Conservation (phyloP, 441 rosid species). For the Euphorbia celastroides region DNA sequence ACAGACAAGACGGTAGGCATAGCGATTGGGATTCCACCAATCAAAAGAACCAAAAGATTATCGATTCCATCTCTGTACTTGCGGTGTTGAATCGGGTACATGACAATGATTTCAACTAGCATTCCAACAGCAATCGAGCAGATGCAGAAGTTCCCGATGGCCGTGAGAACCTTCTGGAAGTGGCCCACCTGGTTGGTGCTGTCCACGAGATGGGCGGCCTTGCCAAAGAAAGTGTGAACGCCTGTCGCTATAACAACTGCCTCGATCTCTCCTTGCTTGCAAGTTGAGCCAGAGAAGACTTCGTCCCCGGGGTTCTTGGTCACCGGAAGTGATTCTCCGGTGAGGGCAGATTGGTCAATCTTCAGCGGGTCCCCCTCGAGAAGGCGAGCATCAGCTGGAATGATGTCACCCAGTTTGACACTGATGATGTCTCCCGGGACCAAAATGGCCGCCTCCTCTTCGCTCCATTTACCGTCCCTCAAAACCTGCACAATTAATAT, state of each 20-base stretch:
- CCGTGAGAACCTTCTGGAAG: slow-evolving; percentile 77
- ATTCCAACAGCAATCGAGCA: slow-evolving; percentile 83
- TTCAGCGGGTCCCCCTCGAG: slow-evolving; percentile 91
- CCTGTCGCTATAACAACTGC: slow-evolving; percentile 91
- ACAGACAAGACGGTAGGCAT: slow-evolving; percentile 91
- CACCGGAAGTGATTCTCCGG: slow-evolving; percentile 89
- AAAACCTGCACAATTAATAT: slow-evolving; percentile 65
- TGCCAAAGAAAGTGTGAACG: slow-evolving; percentile 91
- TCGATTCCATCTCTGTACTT: slow-evolving; percentile 75
- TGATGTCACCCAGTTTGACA: slow-evolving; percentile 75
- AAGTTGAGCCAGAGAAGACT: slow-evolving; percentile 87
- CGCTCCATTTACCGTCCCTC: slow-evolving; percentile 74
- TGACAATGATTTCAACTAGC: slow-evolving; percentile 50
- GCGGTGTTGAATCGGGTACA: slow-evolving; percentile 77
- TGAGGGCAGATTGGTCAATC: slow-evolving; percentile 88
- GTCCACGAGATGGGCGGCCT: slow-evolving; percentile 92
- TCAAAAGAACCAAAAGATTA: slow-evolving; percentile 75
- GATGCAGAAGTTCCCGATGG: slow-evolving; percentile 92
- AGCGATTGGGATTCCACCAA: slow-evolving; percentile 93
- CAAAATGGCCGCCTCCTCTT: slow-evolving; percentile 80
- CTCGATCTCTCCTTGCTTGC: slow-evolving; percentile 88
- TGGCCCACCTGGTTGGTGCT: slow-evolving; percentile 86
- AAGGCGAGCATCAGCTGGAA: slow-evolving; percentile 92
- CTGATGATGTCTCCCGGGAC: slow-evolving; percentile 89
- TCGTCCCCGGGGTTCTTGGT: slow-evolving; percentile 74